phyloP scores from a whole-genome alignment of 805 yeast genomes.

The Saccharomycopsis sp. region DNA sequence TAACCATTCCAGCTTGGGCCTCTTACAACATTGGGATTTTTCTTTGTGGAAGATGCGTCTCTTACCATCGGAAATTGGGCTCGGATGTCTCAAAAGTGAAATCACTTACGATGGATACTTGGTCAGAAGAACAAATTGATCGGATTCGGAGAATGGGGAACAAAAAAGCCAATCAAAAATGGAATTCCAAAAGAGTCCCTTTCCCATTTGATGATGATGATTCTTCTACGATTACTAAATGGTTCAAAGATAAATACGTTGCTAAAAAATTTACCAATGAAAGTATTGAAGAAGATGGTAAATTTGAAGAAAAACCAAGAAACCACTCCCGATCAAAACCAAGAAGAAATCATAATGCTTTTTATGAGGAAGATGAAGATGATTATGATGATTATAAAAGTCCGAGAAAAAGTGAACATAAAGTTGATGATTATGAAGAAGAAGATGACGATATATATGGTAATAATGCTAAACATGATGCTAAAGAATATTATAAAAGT shows the following conservation, averaged over 20 bases:
- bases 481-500: constrained; percentile 9
- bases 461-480: constrained; percentile 6
- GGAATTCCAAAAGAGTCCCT: constrained; percentile 62
- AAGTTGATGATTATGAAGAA: background rate
- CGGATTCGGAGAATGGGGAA: constrained; percentile 42
- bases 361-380: constrained; percentile 10
- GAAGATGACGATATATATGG: constrained; percentile 11
- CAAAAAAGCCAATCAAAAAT: constrained; percentile 42
- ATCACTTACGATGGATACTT: constrained; percentile 61
- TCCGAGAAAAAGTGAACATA: background rate
- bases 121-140: constrained; percentile 51
- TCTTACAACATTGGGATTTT: constrained; percentile 44
- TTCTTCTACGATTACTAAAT: constrained; percentile 46
- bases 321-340: background rate
- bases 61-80: constrained; percentile 61
- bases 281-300: constrained; percentile 24
- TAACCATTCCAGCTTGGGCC: constrained; percentile 23
- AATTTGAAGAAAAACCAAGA: constrained; percentile 11
- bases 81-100: constrained; percentile 53
- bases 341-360: constrained; percentile 6
- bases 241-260: constrained; percentile 57
- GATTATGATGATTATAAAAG: constrained; percentile 10
- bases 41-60: constrained; percentile 79
- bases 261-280: constrained; percentile 38
- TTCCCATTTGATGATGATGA: constrained; percentile 73